Conservation (phyloP, 2,329 filamentous ascomycete genomes). For the Fusarium brevicatenulatum region DNA sequence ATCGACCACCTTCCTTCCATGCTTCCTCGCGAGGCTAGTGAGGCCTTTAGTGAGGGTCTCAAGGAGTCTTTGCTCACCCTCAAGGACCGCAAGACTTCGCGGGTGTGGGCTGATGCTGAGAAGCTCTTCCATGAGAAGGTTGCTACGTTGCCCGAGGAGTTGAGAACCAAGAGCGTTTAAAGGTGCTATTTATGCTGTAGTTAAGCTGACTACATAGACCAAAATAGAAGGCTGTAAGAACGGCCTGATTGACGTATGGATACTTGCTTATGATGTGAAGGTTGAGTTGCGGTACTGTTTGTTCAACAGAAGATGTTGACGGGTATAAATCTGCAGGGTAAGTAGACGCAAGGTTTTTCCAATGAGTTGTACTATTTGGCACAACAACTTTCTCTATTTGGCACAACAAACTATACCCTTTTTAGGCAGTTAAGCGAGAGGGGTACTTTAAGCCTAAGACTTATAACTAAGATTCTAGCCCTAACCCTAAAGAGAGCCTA, state of each 20-base stretch:
- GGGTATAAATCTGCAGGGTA: not conserved
- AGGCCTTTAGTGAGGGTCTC: constrained; percentile 83
- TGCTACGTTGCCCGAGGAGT: constrained; percentile 37
- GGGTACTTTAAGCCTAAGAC: too few relatives aligned
- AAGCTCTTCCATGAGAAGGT: constrained; percentile 88
- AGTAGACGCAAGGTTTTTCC: not conserved
- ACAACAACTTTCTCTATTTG: too few relatives aligned
- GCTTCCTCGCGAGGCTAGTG: constrained; percentile 85
- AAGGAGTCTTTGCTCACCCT: constrained; percentile 81
- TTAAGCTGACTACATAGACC: constrained; percentile 22
- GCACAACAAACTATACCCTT: too few relatives aligned
- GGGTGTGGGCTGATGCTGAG: constrained; percentile 88
- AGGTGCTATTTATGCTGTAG: constrained; percentile 9
- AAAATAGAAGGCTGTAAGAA: constrained; percentile 24
- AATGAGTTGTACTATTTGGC: too few relatives aligned
- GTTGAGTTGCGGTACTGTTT: not conserved
- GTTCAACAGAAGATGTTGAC: too few relatives aligned
- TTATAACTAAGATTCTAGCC: too few relatives aligned
- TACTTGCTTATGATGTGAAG: not conserved
- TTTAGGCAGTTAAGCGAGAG: too few relatives aligned
- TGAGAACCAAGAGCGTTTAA: constrained; percentile 40
- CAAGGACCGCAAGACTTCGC: constrained; percentile 76
- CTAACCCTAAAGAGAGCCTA: too few relatives aligned
- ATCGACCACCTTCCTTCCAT: constrained; percentile 88
- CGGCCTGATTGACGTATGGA: not conserved